Evolutionary conservation across 805 yeast species (phyloP), one percentile per base, ranked within the genome.

Genomic region (Cyberlindnera sargentensis): DNA sequence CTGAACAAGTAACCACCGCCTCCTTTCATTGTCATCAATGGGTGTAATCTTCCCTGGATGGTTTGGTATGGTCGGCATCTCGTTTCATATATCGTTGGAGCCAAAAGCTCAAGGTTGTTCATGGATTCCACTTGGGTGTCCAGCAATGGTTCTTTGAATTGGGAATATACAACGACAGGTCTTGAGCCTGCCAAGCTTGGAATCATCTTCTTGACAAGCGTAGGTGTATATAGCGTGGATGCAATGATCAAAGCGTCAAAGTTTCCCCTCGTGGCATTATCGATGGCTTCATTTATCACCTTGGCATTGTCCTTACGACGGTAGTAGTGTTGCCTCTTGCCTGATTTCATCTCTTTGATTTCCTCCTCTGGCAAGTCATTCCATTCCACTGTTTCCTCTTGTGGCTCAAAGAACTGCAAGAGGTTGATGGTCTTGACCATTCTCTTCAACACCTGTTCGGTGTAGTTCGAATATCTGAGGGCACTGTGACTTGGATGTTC

Each of bases 21-120:
- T 6, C 95, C 89, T 55, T 87, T 75, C 73, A 83, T 80, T 0
- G 97, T 86, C 99, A 93, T 93, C 47, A 82, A 59, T 1, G 99
- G 99, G 62, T 93, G 99, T 56, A 91, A 70, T 59, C 95, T 80
- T 6, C 98, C 99, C 20, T 95, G 87, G 28, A 91, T 78, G 3
- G 97, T 88, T 67, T 93, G 99, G 61, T 84, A 90, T 40, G 81
- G 82, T 50, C 97, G 76, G 9, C 84, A 93, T 48, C 86, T 72
- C 1, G 95, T 78, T 62, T 90, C 96, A 48, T 76, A 72, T 24
- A 91, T 78, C 11, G 87, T 77, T 5, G 97, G 95, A 0, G 93
- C 91, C 52, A 93, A 68, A 8, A 86, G 76, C 37, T 88, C 72
- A 47, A 78, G 71, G 55, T 90, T 95, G 28, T 67, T 66, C 50